Conservation (phyloP, 441 rosid species). For the Manihot esculenta region DNA sequence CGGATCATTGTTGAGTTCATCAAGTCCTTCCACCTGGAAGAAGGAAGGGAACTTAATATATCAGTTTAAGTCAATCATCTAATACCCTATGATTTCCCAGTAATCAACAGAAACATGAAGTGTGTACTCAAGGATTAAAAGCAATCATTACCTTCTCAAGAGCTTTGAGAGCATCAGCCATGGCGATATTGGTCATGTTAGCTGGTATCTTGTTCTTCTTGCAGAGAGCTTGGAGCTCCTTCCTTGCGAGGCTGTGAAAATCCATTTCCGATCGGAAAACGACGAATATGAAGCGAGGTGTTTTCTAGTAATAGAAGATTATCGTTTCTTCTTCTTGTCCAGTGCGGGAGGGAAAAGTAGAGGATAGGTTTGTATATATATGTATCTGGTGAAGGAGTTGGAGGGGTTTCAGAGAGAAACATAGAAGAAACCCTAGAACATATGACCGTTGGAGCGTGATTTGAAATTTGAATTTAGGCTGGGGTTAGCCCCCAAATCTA, state of each 20-base stretch:
- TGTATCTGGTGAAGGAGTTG: not conserved
- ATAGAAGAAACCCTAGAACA: conserved; percentile 40
- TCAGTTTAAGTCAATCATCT: too few relatives aligned
- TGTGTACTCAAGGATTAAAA: not conserved
- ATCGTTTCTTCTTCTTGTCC: not conserved
- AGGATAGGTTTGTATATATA: conserved; percentile 15
- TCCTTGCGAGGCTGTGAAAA: conserved; percentile 71
- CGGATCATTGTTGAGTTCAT: conserved; percentile 47
- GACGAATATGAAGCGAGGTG: not conserved
- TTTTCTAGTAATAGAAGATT: conserved; percentile 7
- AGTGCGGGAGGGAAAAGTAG: conserved; percentile 6
- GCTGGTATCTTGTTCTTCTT: conserved; percentile 95
- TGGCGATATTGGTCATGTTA: conserved; percentile 79
- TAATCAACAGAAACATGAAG: not conserved
- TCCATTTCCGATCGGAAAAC: conserved; percentile 47
- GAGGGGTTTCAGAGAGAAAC: not conserved
- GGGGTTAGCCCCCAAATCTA: not conserved
- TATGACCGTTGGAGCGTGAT: conserved; percentile 66
- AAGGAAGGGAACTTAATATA: not conserved
- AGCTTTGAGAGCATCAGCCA: conserved; percentile 83
- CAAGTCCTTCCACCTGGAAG: conserved; percentile 77
- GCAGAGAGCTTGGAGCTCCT: conserved; percentile 88
- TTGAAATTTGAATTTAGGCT: conserved; percentile 50
- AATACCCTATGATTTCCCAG: too few relatives aligned
- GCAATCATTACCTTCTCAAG: conserved; percentile 52